Base-by-base conservation (phyloP, 2,329 filamentous ascomycete species). In the Aspergillus melleus region DNA sequence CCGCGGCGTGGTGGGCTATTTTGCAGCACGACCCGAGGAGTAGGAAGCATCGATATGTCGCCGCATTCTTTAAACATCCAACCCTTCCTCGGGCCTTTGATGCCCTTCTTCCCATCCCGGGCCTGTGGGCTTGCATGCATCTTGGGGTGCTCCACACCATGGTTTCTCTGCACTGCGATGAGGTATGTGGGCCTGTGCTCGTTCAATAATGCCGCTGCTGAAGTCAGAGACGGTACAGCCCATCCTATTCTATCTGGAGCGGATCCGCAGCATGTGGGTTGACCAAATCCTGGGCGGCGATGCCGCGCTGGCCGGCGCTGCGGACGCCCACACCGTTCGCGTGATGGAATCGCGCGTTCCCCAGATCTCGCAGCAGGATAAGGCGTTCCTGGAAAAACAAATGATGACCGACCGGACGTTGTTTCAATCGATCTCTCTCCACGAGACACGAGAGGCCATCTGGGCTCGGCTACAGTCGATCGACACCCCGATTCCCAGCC, bases 1-100 rank as follows among this genome's bases (percentile, higher is more conserved):
- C 54, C 46, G 49, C 46, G 12, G 49, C 54, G 39, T 64, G 62
- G 62, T 64, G 62, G 62, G 59, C 57, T 20, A 50, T 60, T 26
- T 29, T 64, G 19, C 51, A 60, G 30, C 22, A 26, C 30, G 50
- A 54, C 46, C 51, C 56, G 19, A 49, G 47, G 11, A 63, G 56
- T 29, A 50, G 53, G 22, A 65, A 65, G 19, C 24, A 51, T 30
- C 36, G 55, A 14, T 61, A 65, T 47, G 29, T 65, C 30, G 44
- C 55, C 3, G 51, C 53, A 10, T 54, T 65, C n/a, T 55, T 52
- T 5, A 29, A 53, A 29, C 52, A 55, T 47, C 19, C n/a, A 20
- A 52, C 9, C 6, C 50, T 65, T 4, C 46, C 47, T 6, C 19
- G 55, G 11, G 30, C 30, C 6, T 32, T 32, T 32, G 30, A 32